Evolutionary conservation across 257 asterid species (phyloP), one percentile per base, ranked within the genome.

Genomic region (Solanum chiquidenum): DNA sequence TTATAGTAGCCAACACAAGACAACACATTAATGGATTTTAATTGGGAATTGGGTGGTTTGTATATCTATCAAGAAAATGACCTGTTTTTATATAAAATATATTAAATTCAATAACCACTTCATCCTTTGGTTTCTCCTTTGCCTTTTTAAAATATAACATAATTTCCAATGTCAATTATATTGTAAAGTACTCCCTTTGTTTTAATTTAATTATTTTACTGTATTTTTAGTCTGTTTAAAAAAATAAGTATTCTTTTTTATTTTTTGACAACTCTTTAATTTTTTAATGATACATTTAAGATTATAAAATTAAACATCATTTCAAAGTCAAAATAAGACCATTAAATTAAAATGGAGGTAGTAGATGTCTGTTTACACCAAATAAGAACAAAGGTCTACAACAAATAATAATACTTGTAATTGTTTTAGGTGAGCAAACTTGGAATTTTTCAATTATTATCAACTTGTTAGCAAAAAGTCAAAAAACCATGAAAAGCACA

Each of bases 361-460:
- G 14, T 64, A 10, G 12, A 58, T 58, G 1, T n/a, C n/a, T 4
- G 46, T 16, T 16, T 62, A 49, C 55, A 69, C 8, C 38, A 73
- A 35, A 35, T 74, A 21, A 80, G 60, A 86, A 34, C 12, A 42
- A 82, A 69, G 83, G 74, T 31, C 84, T 66, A 83, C 89, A 29
- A 68, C 60, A 66, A 40, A 55, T 55, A 52, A 55, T 84, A 40
- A 11, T 31, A 29, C 14, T 55, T 55, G 23, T 74, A 68, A 68
- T 71, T 34, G 88, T 7, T 80, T 87, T 89, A 75, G 89, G 88
- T 64, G 29, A 87, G 16, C 85, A 76, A 29, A 66, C 82, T 55
- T 18, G 29, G 37, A 77, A 86, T 55, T 23, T 52, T 85, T 40
- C 40, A 40, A 13, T 40, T 52, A 73, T 80, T 9, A 29, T 29